Conservation (phyloP, 2,329 filamentous ascomycete species). For the Colletotrichum sp. region DNA sequence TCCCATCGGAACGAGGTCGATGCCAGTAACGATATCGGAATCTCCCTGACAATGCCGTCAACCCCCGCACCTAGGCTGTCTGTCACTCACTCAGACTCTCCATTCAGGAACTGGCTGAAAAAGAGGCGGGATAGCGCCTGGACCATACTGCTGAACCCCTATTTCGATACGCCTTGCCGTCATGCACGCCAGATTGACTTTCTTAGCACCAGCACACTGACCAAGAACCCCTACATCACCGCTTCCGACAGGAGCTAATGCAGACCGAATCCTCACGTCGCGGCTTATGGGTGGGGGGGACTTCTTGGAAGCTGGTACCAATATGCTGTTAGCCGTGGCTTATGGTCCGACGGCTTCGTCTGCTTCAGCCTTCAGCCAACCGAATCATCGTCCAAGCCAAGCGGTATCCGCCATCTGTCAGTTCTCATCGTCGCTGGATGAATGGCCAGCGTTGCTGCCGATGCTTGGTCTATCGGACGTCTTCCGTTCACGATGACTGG, state of each 20-base stretch:
- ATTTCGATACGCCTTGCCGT: neutral
- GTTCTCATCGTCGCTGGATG: neutral
- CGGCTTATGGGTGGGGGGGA: neutral
- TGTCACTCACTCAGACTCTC: neutral
- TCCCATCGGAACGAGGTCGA: slow-evolving; percentile 3
- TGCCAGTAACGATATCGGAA: neutral
- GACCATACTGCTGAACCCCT: neutral
- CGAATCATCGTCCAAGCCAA: neutral
- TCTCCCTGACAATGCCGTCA: neutral
- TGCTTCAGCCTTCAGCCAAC: neutral
- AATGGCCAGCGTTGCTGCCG: neutral
- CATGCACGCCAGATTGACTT: slow-evolving; percentile 6
- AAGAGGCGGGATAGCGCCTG: neutral
- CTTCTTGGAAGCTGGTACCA: neutral
- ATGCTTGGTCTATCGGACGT: neutral
- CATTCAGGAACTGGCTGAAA: neutral
- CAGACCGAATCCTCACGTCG: neutral
- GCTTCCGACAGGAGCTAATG: neutral
- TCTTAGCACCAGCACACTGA: neutral
- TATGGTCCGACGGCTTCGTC: neutral
- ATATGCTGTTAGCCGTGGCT: neutral
- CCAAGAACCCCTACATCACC: neutral
- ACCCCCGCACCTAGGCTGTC: neutral
- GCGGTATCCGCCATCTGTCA: neutral
- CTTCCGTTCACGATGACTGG: neutral